phyloP scores from a whole-genome alignment of 805 yeast species.

The Hanseniaspora thailandica region DNA sequence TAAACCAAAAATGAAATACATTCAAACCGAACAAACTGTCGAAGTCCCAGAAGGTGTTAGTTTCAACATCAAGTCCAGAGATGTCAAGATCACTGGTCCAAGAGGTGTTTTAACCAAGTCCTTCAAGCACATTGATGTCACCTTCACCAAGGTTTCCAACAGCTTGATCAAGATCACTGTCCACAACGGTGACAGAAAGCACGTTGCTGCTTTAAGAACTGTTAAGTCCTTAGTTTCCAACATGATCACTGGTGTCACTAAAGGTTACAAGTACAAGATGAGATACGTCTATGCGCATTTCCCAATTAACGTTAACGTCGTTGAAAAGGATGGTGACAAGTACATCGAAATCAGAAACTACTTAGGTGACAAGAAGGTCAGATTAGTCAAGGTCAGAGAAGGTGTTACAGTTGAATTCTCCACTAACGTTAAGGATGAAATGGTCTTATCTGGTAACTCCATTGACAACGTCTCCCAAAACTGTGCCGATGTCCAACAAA shows the following conservation, averaged over 20 bases:
- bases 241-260: constrained; percentile 96
- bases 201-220: constrained; percentile 83
- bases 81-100: constrained; percentile 87
- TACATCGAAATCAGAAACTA: constrained; percentile 96
- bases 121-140: constrained; percentile 88
- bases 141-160: constrained; percentile 69
- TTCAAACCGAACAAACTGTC: constrained; percentile 74
- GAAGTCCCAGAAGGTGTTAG: constrained; percentile 87
- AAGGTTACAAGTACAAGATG: constrained; percentile 99
- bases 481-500: constrained; percentile 96
- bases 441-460: constrained; percentile 86
- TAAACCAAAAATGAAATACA: constrained; percentile 52
- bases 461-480: constrained; percentile 95
- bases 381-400: constrained; percentile 72
- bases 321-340: constrained; percentile 62
- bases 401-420: constrained; percentile 84
- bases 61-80: constrained; percentile 83
- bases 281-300: constrained; percentile 99
- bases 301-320: constrained; percentile 96
- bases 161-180: constrained; percentile 75
- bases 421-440: constrained; percentile 83
- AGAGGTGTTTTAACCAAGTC: constrained; percentile 88
- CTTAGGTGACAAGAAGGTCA: constrained; percentile 97
- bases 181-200: constrained; percentile 99
- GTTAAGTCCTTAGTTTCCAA: constrained; percentile 77